These are phyloP conservation scores for Hypsizygus ulmarius DNA, from an alignment of 1,284 basidiomycete species.

Conservation along the genomic window DNA sequence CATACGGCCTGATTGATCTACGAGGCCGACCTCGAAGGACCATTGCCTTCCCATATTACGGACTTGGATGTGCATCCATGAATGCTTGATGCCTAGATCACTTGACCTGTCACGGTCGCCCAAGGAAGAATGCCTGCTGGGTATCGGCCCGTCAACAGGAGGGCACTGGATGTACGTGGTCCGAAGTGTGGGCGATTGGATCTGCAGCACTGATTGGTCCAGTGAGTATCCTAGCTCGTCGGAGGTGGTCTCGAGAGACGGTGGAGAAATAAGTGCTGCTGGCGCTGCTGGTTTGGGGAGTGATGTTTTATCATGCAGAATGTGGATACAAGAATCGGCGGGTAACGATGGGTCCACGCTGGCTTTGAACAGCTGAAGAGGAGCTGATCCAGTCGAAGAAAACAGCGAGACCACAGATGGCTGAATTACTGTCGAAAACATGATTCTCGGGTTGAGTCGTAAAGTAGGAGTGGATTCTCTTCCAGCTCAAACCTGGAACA, in stretches of 20 bases:
- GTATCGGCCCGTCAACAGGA: constrained; percentile 22
- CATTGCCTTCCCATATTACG: constrained; percentile 66
- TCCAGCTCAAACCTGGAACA: no score
- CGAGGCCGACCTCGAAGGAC: constrained; percentile 75
- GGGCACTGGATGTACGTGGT: constrained; percentile 72
- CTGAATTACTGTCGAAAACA: constrained; percentile 60
- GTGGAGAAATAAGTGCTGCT: constrained; percentile 41
- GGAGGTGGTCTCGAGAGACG: constrained; percentile 27
- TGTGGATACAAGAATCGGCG: constrained; percentile 63
- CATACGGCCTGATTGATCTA: constrained; percentile 57
- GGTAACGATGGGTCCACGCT: constrained; percentile 53
- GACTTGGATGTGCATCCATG: constrained; percentile 76
- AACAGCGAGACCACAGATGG: constrained; percentile 72
- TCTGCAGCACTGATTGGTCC: constrained; percentile 76
- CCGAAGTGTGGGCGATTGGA: constrained; percentile 73
- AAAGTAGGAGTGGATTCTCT: not conserved
- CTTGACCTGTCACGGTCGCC: constrained; percentile 14
- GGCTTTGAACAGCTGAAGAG: constrained; percentile 58
- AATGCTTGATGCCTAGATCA: constrained; percentile 65
- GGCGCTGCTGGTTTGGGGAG: constrained; percentile 49
- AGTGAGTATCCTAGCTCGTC: constrained; percentile 40
- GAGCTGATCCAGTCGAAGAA: constrained; percentile 69
- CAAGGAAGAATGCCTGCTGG: not conserved
- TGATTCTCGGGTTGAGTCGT: constrained; percentile 17
- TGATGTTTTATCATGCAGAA: constrained; percentile 60